These are phyloP conservation scores for Actinomortierella wolfii DNA, from an alignment of 371 early-diverging fungal genomes.

Conservation along the genomic window DNA sequence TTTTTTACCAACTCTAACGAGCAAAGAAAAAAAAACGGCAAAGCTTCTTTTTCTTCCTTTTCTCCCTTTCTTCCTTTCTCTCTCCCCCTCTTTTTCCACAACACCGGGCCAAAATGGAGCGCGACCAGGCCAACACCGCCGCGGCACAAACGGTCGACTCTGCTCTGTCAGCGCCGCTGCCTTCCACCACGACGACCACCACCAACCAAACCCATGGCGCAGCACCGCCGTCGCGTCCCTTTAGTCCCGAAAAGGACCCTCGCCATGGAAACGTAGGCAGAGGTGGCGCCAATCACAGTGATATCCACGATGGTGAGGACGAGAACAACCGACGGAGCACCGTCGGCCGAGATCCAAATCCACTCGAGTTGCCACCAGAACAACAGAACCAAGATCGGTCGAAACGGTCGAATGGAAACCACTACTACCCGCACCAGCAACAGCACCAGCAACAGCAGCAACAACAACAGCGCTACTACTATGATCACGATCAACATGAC, in stretches of 20 bases:
- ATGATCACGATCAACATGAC: constrained; percentile 5
- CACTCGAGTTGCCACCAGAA: too few relatives aligned
- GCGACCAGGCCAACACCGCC: constrained; percentile 14
- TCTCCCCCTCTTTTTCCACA: not conserved
- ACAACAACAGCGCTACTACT: constrained; percentile 19
- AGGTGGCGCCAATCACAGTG: too few relatives aligned
- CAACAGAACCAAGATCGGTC: too few relatives aligned
- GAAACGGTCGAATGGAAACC: too few relatives aligned
- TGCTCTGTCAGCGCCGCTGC: not conserved
- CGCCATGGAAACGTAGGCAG: too few relatives aligned
- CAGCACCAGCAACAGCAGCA: constrained; percentile 7
- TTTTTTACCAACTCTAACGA: not conserved
- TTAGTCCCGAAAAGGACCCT: too few relatives aligned
- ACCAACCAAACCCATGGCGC: not conserved
- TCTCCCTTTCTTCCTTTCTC: constrained; percentile 1
- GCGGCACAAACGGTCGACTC: not conserved
- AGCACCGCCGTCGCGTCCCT: not conserved
- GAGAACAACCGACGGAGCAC: too few relatives aligned
- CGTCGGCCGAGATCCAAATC: too few relatives aligned
- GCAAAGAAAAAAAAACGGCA: not conserved
- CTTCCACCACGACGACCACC: not conserved
- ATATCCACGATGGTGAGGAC: too few relatives aligned
- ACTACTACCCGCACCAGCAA: not conserved
- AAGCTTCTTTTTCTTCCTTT: not conserved
- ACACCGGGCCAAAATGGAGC: not conserved